Percentiles rank a stretch among this genome's conserved stretches.
phyloP scores from a whole-genome alignment of 306 rosid species.

The Alnus rubra region DNA sequence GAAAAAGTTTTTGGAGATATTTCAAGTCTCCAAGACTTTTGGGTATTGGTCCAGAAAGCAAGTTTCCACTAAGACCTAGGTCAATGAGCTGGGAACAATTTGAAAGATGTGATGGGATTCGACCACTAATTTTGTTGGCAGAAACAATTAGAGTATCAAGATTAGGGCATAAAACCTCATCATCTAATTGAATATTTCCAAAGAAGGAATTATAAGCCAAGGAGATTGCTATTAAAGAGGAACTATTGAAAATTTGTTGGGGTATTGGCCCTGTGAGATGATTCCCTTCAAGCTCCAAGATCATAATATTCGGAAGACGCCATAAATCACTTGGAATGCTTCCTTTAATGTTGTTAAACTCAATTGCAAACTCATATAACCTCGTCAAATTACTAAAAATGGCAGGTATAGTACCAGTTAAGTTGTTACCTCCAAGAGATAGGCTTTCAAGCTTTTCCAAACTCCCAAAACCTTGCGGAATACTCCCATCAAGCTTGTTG shows the following conservation, averaged over 20 bases:
- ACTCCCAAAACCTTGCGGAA: background rate
- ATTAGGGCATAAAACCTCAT: background rate
- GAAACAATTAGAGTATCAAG: background rate
- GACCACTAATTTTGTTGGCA: background rate
- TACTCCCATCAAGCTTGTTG: background rate
- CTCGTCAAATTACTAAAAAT: background rate
- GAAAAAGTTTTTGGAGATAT: background rate
- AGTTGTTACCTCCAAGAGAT: background rate
- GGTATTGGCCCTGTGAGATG: background rate
- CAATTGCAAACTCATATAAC: background rate
- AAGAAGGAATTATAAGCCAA: background rate
- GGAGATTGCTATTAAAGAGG: background rate
- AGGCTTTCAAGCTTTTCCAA: background rate
- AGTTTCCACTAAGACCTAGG: background rate
- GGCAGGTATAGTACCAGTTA: conserved; percentile 1
- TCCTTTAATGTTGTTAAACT: background rate
- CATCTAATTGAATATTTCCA: background rate
- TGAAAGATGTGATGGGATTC: background rate
- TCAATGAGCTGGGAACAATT: background rate
- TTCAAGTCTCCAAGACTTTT: background rate
- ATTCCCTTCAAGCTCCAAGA: background rate
- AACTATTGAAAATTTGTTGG: background rate
- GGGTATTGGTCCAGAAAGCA: background rate
- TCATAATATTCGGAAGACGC: background rate
- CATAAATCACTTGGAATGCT: background rate